A percentile compares a stretch with the other conserved stretches of the same genome.
These are phyloP conservation scores for Lentinula detonsa DNA, from an alignment of 768 basidiomycete genomes.

Conservation along the genomic window DNA sequence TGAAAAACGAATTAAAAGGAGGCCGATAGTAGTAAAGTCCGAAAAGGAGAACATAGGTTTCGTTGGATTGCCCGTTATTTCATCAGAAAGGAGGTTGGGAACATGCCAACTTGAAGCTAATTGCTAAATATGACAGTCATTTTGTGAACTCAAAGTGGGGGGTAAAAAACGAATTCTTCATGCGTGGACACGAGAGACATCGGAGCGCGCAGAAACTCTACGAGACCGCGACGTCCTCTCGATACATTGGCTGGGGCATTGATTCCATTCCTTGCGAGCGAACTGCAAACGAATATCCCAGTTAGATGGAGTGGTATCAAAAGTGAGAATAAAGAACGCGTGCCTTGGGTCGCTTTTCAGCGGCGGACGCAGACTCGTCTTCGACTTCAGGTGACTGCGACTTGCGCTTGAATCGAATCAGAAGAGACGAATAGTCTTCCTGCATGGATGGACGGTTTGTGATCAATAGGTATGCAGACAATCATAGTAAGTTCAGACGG, in stretches of 20 bases:
- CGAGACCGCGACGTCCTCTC: neutral
- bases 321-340: neutral
- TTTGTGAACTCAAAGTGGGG: neutral
- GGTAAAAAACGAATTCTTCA: neutral
- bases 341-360: constrained; percentile 37
- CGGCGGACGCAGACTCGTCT: constrained; percentile 7
- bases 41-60: constrained; percentile 3
- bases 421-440: constrained; percentile 14
- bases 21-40: neutral
- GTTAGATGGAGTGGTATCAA: neutral
- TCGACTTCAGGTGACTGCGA: constrained; percentile 24
- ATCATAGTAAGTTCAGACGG: neutral
- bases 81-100: neutral
- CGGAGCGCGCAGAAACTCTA: neutral
- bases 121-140: neutral
- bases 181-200: neutral
- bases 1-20: neutral
- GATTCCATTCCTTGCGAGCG: constrained; percentile 13
- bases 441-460: neutral
- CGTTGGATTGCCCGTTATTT: neutral
- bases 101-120: neutral
- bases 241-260: neutral
- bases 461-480: neutral
- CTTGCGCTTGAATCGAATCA: constrained; percentile 32
- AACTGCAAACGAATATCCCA: constrained; percentile 7